Conservation (phyloP, 495 filamentous ascomycete species). For the Alectoria sarmentosa region DNA sequence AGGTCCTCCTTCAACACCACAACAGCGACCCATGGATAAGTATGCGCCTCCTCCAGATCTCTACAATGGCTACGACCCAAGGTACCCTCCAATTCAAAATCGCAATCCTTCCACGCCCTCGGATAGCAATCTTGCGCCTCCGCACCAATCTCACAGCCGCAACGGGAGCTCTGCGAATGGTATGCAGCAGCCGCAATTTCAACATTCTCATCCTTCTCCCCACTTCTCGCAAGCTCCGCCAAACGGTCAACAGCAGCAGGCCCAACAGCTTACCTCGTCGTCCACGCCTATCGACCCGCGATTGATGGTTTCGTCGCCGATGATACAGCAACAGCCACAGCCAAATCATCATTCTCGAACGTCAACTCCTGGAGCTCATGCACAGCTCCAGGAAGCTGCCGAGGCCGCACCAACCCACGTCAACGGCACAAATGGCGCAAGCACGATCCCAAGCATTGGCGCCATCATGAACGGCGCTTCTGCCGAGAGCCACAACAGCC, state of each 20-base stretch:
- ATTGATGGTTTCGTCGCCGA: conserved; percentile 22
- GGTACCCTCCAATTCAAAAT: conserved; percentile 13
- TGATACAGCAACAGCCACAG: conserved; percentile 14
- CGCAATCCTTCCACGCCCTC: conserved; percentile 7
- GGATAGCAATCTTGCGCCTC: conserved; percentile 9
- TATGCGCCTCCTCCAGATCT: conserved; percentile 17
- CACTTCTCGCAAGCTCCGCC: conserved; percentile 16
- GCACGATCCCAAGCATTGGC: conserved; percentile 46
- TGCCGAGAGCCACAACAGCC: conserved; percentile 16
- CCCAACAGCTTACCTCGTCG: conserved; percentile 13
- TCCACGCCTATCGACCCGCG: conserved; percentile 28
- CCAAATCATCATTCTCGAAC: conserved; percentile 6
- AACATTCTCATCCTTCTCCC: conserved; percentile 19
- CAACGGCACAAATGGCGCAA: conserved; percentile 25
- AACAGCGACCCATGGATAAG: conserved; percentile 16
- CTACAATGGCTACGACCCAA: conserved; percentile 14
- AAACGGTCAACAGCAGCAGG: conserved; percentile 18
- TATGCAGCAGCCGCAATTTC: conserved; percentile 16
- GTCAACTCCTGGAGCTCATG: conserved; percentile 15
- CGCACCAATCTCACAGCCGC: conserved; percentile 7
- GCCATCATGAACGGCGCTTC: conserved; percentile 45
- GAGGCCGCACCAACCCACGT: conserved; percentile 3
- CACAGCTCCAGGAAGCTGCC: conserved; percentile 14
- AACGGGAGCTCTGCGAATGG: conserved; percentile 13
- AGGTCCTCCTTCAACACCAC: conserved; percentile 7